Base-by-base conservation (phyloP, 306 rosid species). In the Cucumis cinereus region DNA sequence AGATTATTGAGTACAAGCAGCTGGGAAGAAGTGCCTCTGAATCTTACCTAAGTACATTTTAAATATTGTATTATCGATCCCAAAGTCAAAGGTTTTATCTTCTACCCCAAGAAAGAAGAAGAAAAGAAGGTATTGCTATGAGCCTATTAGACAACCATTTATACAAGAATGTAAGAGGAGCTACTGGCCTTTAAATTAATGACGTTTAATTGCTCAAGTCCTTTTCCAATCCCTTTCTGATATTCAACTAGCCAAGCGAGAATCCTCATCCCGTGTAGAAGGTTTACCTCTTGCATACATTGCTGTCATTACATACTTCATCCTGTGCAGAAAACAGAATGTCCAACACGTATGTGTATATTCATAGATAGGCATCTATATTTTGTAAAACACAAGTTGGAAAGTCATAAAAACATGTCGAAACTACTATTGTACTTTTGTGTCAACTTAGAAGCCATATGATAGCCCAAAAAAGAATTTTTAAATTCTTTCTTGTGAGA, bases 301-400 rank as follows among this genome's bases (percentile, higher is more conserved):
- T 82, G 79, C 20, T 82, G 60, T 90, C 93, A 38, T 83, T 89
- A 75, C 96, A 94, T 73, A 61, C 82, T 86, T 89, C 90, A 75
- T 75, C 88, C 95, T 94, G 92, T 33, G 58, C 28, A 33, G 63
- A 77, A 64, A 71, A 75, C 59, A 49, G 8, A 73, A 53, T 73
- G 67, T 8, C 22, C 53, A 22, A 30, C 35, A 38, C 43, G 59
- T 17, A 56, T 77, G 20, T 7, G 24, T 7, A 23, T n/a, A 17
- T 19, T 3, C 20, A 40, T 40, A 30, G 35, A 36, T 68, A 68
- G 8, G n/a, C 10, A 22, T 36, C 28, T 35, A 19, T 16, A 63
- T 19, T 61, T 26, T 19, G 47, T n/a, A 67, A 67, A 80, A 24
- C 55, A 72, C 26, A 30, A 4, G 19, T 8, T 6, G 15, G 4